Percentiles rank a stretch among this genome's conserved stretches.
These are phyloP conservation scores for Rubroboletus satanas DNA, from an alignment of 768 basidiomycete species.

Conservation along the genomic window DNA sequence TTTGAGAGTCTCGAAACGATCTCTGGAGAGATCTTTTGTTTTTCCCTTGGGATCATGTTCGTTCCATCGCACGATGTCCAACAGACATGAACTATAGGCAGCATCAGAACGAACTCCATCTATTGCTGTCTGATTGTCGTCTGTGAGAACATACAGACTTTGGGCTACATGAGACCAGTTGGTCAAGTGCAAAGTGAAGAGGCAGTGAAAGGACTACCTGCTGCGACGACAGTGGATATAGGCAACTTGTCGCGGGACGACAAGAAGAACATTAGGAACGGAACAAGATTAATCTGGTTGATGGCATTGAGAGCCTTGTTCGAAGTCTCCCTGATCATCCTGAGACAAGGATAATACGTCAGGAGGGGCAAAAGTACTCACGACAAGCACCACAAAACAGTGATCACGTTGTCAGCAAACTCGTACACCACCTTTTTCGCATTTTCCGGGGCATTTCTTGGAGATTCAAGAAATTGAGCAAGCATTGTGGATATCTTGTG, in stretches of 20 bases:
- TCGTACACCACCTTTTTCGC: conserved; percentile 76
- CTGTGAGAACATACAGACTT: conserved; percentile 87
- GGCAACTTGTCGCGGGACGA: conserved; percentile 66
- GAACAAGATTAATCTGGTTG: conserved; percentile 72
- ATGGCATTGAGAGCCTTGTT: conserved; percentile 80
- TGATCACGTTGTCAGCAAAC: conserved; percentile 90
- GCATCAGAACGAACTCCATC: conserved; percentile 59
- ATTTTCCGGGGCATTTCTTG: conserved; percentile 64
- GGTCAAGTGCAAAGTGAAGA: neutral
- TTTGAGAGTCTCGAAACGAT: conserved; percentile 48
- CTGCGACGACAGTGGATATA: conserved; percentile 67
- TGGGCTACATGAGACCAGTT: conserved; percentile 53
- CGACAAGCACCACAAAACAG: conserved; percentile 92
- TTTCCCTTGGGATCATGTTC: conserved; percentile 33
- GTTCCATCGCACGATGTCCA: conserved; percentile 52
- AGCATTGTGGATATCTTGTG: conserved; percentile 70
- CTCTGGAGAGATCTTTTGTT: conserved; percentile 43
- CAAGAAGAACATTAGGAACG: conserved; percentile 90
- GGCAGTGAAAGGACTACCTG: conserved; percentile 48
- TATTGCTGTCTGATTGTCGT: conserved; percentile 79
- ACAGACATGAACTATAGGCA: conserved; percentile 59
- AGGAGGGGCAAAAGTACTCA: conserved; percentile 44
- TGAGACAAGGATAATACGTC: conserved; percentile 16
- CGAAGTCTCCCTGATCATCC: conserved; percentile 70
- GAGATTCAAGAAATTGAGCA: conserved; percentile 57